Percentiles rank a stretch among this genome's conserved stretches.
phyloP scores from a whole-genome alignment of 2,329 filamentous ascomycete genomes.

The Hortaea werneckii region DNA sequence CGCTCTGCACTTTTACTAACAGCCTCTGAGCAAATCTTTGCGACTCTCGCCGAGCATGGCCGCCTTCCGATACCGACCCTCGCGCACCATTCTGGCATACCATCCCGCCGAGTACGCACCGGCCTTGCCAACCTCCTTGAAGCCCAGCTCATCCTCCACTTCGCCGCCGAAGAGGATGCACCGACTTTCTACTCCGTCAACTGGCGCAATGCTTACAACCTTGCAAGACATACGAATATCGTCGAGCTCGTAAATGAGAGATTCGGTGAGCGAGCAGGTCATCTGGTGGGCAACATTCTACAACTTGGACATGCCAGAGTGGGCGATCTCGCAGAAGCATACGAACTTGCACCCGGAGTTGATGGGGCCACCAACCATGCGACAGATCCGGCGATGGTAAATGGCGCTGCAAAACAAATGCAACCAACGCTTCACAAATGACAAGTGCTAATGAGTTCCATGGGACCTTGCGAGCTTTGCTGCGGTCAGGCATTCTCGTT shows the following conservation, averaged over 20 bases:
- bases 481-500: conserved; percentile 58
- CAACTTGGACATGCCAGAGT: conserved; percentile 68
- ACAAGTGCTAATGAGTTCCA: conserved; percentile 26
- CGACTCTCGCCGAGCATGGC: conserved; percentile 66
- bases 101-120: conserved; percentile 65
- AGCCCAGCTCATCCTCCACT: conserved; percentile 55
- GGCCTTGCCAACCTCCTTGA: conserved; percentile 78
- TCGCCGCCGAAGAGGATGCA: conserved; percentile 44
- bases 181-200: conserved; percentile 77
- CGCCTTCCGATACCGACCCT: conserved; percentile 63
- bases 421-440: background rate
- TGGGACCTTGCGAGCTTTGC: conserved; percentile 36
- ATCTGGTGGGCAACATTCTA: conserved; percentile 65
- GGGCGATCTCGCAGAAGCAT: conserved; percentile 57
- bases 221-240: conserved; percentile 73
- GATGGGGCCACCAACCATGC: conserved; percentile 14
- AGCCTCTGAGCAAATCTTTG: conserved; percentile 63
- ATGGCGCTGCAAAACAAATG: conserved; percentile 5
- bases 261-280: conserved; percentile 64
- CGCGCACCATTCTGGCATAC: conserved; percentile 60
- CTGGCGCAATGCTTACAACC: conserved; percentile 65
- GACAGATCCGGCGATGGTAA: conserved; percentile 14
- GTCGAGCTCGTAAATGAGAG: conserved; percentile 62
- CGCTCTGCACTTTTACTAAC: conserved; percentile 3
- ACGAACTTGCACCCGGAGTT: conserved; percentile 30